phyloP scores from a whole-genome alignment of 441 rosid genomes.

The Syzygium malaccense region DNA sequence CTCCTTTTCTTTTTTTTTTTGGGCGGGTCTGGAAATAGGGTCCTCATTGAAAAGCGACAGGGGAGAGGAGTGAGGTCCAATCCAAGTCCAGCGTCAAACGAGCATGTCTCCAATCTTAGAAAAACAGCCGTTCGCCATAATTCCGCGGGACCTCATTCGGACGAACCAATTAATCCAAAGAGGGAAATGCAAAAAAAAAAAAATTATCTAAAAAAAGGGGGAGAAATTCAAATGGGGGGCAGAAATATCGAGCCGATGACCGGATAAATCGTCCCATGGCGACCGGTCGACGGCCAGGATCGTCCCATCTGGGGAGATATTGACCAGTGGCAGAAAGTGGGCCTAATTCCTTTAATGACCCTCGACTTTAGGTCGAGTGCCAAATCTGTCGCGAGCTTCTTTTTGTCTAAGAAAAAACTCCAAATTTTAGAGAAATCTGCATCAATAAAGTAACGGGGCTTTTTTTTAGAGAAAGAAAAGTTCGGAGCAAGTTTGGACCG shows the following conservation, averaged over 20 bases:
- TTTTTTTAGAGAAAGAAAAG: too few relatives aligned
- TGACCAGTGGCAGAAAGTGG: neutral
- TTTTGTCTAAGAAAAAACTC: too few relatives aligned
- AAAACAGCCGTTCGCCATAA: neutral
- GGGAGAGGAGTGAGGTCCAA: neutral
- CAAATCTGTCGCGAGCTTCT: too few relatives aligned
- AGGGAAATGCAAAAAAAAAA: neutral
- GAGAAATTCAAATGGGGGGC: too few relatives aligned
- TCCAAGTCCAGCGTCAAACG: neutral
- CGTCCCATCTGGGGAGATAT: constrained; percentile 2
- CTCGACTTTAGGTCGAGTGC: too few relatives aligned
- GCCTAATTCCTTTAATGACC: too few relatives aligned
- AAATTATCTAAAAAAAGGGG: accelerated
- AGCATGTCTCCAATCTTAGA: neutral
- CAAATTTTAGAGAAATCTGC: too few relatives aligned
- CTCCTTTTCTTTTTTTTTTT: too few relatives aligned
- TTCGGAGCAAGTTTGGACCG: too few relatives aligned
- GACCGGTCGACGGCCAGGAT: constrained; percentile 1
- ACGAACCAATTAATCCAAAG: neutral
- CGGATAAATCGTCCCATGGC: neutral
- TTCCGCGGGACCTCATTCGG: neutral
- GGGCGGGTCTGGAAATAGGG: neutral
- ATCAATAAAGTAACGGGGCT: too few relatives aligned
- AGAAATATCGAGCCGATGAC: neutral
- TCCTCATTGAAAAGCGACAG: neutral